phyloP scores from a whole-genome alignment of 2,329 filamentous ascomycete genomes.

The Purpureocillium takamizusanense region DNA sequence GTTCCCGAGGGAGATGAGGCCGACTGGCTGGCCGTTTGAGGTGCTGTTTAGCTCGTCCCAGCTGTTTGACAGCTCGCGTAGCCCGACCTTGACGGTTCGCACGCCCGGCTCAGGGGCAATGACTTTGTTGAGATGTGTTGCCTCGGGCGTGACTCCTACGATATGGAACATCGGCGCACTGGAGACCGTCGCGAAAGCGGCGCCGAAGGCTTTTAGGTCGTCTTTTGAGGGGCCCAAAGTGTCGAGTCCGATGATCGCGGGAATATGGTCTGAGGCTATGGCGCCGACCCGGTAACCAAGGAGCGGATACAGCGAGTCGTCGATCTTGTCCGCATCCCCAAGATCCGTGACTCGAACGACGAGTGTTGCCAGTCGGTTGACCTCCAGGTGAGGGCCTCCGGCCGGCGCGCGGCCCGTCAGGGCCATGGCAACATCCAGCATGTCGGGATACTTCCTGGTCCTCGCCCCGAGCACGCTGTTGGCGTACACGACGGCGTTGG shows the following conservation, averaged over 20 bases:
- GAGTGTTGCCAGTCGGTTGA: slow-evolving; percentile 24
- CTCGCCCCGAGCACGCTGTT: slow-evolving; percentile 35
- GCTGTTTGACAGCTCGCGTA: background rate
- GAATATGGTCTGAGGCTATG: too few relatives aligned
- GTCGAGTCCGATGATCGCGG: slow-evolving; percentile 18
- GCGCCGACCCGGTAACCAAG: too few relatives aligned
- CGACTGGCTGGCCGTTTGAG: slow-evolving; percentile 12
- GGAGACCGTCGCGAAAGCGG: slow-evolving; percentile 32
- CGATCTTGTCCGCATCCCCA: too few relatives aligned
- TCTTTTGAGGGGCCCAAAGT: slow-evolving; percentile 10
- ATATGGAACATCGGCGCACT: slow-evolving; percentile 36
- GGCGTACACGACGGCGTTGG: slow-evolving; percentile 34
- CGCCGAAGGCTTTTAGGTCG: slow-evolving; percentile 32
- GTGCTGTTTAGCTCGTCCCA: slow-evolving; percentile 10
- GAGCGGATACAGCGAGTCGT: too few relatives aligned
- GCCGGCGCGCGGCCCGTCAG: slow-evolving; percentile 35
- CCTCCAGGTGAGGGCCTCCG: slow-evolving; percentile 36
- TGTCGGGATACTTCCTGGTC: slow-evolving; percentile 36
- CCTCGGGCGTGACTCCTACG: slow-evolving; percentile 27
- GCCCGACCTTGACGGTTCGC: background rate
- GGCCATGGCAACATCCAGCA: slow-evolving; percentile 31
- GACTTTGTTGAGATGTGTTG: slow-evolving; percentile 7
- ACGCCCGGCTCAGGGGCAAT: background rate
- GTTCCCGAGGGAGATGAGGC: slow-evolving; percentile 33
- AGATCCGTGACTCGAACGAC: too few relatives aligned